Conservation (phyloP, 257 asterid genomes). For the Solanum lycopersicoides region DNA sequence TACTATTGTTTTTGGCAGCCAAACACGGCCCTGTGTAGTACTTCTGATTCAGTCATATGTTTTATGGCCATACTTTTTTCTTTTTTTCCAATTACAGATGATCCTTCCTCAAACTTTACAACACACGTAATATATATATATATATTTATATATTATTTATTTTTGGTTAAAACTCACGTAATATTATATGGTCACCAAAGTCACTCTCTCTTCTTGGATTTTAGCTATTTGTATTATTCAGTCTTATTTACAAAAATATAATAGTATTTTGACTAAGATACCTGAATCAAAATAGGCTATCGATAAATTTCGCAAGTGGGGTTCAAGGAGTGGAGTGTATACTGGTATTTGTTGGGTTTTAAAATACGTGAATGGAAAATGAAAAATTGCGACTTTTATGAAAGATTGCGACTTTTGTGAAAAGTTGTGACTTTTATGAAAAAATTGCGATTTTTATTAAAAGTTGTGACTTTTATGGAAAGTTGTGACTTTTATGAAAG, state of each 20-base stretch:
- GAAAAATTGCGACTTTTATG: too few species aligned
- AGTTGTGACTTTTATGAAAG: too few species aligned
- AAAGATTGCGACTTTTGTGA: too few species aligned
- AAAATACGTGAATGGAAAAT: too few species aligned
- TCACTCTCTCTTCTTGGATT: background rate
- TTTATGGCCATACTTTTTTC: background rate
- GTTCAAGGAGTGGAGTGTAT: too few species aligned
- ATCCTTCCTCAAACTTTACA: background rate
- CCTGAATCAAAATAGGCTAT: background rate
- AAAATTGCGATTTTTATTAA: too few species aligned
- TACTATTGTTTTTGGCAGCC: background rate
- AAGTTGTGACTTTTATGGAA: too few species aligned
- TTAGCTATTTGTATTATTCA: background rate
- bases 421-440: too few species aligned
- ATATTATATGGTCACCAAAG: background rate
- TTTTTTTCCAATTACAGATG: background rate
- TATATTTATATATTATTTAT: too few species aligned
- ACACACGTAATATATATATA: background rate
- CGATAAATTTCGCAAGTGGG: too few species aligned
- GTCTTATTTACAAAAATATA: background rate
- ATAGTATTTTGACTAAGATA: too few species aligned
- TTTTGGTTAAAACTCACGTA: background rate
- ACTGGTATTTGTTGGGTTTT: too few species aligned
- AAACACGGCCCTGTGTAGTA: background rate
- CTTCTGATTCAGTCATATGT: background rate